phyloP scores from a whole-genome alignment of 495 filamentous ascomycete species.

The Beverwykella pulmonaria region DNA sequence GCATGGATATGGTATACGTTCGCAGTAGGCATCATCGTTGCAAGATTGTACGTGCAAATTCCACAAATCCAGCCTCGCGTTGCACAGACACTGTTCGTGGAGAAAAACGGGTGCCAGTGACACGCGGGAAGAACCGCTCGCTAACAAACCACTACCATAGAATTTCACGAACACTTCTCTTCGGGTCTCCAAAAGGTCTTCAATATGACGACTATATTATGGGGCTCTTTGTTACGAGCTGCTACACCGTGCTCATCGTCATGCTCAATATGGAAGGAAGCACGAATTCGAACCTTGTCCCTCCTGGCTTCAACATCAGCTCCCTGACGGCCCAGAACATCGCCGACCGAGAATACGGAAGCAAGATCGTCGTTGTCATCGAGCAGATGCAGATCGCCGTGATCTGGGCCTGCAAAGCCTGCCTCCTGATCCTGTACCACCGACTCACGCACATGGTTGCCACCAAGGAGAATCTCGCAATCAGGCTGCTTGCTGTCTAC shows the following conservation, averaged over 20 bases:
- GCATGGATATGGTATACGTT: constrained; percentile 57
- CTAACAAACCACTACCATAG: constrained; percentile 15
- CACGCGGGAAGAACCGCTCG: not conserved
- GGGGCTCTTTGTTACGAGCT: constrained; percentile 53
- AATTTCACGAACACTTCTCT: constrained; percentile 48
- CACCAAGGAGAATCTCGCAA: constrained; percentile 51
- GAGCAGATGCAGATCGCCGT: constrained; percentile 54
- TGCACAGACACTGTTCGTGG: constrained; percentile 23
- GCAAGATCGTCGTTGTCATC: constrained; percentile 58
- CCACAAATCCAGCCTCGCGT: not conserved
- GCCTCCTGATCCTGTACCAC: constrained; percentile 58
- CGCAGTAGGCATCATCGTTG: constrained; percentile 46
- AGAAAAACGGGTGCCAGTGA: not conserved
- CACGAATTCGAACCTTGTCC: constrained; percentile 62
- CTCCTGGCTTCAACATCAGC: constrained; percentile 54
- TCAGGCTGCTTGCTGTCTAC: constrained; percentile 60
- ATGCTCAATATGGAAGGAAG: constrained; percentile 61
- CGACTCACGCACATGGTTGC: constrained; percentile 52
- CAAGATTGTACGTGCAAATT: constrained; percentile 42
- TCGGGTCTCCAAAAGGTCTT: constrained; percentile 52
- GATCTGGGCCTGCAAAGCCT: constrained; percentile 60
- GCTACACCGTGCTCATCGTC: constrained; percentile 60
- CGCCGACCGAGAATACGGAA: constrained; percentile 53
- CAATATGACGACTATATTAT: constrained; percentile 65
- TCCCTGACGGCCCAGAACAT: constrained; percentile 54